Base-by-base conservation (phyloP, 2,329 filamentous ascomycete species). In the Trichoderma sp. region DNA sequence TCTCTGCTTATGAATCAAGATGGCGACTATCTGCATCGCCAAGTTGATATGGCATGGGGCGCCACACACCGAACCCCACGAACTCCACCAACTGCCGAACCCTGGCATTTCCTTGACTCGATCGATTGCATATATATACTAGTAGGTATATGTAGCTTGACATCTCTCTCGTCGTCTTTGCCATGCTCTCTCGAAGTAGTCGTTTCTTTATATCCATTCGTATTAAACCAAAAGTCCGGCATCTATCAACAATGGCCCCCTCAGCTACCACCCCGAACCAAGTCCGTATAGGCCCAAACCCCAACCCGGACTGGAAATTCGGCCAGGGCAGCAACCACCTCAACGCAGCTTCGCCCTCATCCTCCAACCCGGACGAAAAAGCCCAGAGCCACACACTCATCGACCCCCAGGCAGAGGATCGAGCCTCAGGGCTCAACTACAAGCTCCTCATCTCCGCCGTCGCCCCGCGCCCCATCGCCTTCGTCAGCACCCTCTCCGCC, bases 401-500 rank as follows among this genome's bases (percentile, higher is more conserved):
- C 80, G 93, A 98, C 83, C 95, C 95, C 0, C 91, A 95, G 82
- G 92, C 89, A 74, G 86, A 91, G 33, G 93, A 92, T 38, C 90
- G 95, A 0, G 88, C 91, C 0, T 85, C 90, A 0, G 85, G 87
- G 1, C 91, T 90, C 85, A 98, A 98, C 88, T 98, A 98, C 89
- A 98, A 97, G 85, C 90, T 98, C 16, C 87, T 98, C 77, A 97
- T 98, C 83, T 94, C 91, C 21, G 91, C 91, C 77, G 91, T 98
- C 78, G 89, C 95, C 18, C 96, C 96, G 1, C 91, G 96, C 14
- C 96, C 96, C 14, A 93, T 98, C 81, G 91, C 89, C 71, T 90
- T 92, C 82, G 81, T 92, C 38, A 66, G 75, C 76, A 90, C 91
- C 11, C 82, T 84, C 71, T 86, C 87, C 27, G 79, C 84, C 4